Evolutionary conservation across 495 filamentous ascomycete species (phyloP), one percentile per base, ranked within the genome.

Genomic region (Hypoxylon crocopeplum): DNA sequence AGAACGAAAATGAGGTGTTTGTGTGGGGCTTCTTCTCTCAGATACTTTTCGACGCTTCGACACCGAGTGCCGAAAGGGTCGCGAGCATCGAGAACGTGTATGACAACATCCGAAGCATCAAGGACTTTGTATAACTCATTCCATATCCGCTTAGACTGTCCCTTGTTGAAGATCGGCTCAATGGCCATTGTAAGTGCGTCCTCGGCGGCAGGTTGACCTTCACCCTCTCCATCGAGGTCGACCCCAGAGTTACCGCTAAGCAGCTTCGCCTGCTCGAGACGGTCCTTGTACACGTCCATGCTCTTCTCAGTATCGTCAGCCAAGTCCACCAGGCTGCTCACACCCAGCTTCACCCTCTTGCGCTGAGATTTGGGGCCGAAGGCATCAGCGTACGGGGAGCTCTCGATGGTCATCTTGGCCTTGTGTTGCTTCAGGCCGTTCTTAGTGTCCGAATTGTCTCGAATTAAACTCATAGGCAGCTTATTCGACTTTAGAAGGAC

Each of bases 71-170:
- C 92, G 4, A 92, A 72, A 11, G 93, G 93, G 75, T 98, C 93
- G 72, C 93, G 84, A 25, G 93, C 91, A 76, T 98, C 93, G 3
- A 98, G 74, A n/a, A 96, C 89, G 64, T 97, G 93, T 24, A 98
- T 87, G 24, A 98, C 84, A 19, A 98, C 92, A 70, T 98, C 93
- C n/a, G 91, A 93, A 6, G 91, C 60, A 46, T 96, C 92, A 20
- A 98, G 92, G 67, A 97, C 91, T 76, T 98, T 96, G 68, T 79
- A 97, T n/a, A 98, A 73, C 66, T 98, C 94, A 72, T 97, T 97
- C 92, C 92, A 98, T 62, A 98, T 98, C 41, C 94, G 81, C 73
- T 94, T 95, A 60, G 86, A 90, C 71, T 96, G 91, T 12, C 94
- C 94, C 77, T 98, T 98, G 44, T 77, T 86, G 76, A 98, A 98